Base-by-base conservation (phyloP, 2,329 filamentous ascomycete genomes). In the Fusarium tanahbumbuense region DNA sequence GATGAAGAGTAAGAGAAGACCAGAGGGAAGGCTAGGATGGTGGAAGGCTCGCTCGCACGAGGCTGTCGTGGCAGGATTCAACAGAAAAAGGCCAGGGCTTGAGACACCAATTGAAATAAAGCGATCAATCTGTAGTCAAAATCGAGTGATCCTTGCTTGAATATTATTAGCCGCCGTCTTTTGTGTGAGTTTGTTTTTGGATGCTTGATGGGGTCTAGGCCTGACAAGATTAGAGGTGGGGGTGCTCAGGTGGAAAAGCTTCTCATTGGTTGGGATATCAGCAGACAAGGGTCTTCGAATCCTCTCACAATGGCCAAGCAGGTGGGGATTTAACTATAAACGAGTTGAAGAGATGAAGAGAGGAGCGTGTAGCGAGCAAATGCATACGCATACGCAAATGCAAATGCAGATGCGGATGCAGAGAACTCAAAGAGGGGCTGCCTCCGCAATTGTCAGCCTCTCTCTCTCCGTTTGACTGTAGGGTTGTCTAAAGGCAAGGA, bases 1-100 rank as follows among this genome's bases (percentile, higher is more conserved):
- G 57, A 57, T 56, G n/a, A 50, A 62, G 56, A 40, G 50, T 30
- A 45, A 59, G 54, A 47, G 46, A 64, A 56, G 66, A 56, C 46
- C 48, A 41, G 44, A 56, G 73, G 71, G 73, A 66, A 67, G 74
- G 73, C 72, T 74, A 76, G 74, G 75, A 75, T 74, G 72, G 70
- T 72, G 73, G 73, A 71, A 72, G 69, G 66, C 64, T 67, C 62
- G 72, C 71, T 71, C 71, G 65, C 64, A 60, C 74, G 67, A 76
- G 74, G 74, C 74, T 76, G 74, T 73, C 70, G 71, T 67, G 67
- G 68, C 64, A 67, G 54, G 45, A 58, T 30, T 23, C 58, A 27
- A 20, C 28, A 56, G 46, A 52, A 64, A 47, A 65, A 52, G 60
- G 30, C 63, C 49, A 42, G 49, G 49, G 49, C 25, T 53, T 25